Base-by-base conservation (phyloP, 768 basidiomycete genomes). In the Serendipita sp. region DNA sequence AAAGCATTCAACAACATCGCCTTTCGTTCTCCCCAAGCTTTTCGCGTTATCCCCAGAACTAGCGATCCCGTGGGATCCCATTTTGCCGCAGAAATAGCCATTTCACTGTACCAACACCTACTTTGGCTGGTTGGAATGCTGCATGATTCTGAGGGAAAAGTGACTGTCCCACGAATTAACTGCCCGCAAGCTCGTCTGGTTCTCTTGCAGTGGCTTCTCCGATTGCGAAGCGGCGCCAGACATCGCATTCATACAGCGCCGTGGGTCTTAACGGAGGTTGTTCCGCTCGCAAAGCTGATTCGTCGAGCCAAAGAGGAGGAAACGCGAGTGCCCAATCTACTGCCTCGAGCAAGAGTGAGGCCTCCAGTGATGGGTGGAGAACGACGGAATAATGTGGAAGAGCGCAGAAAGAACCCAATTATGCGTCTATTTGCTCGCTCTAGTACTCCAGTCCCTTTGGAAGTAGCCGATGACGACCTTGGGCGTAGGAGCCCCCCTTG, bases 141-240 rank as follows among this genome's bases (percentile, higher is more conserved):
- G 13, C 76, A 24, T 78, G 18, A 44, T 16, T 4, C 32, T n/a
- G 63, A n/a, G 15, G 63, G 56, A 11, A 60, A 30, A 32, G 16
- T 38, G 30, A 37, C n/a, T n/a, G 11, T 10, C 30, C 56, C 48
- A 2, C 18, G 37, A 10, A 8, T 80, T 1, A 78, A 76, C 67
- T 83, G 83, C 7, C 69, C 82, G 0, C 77, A 81, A 45, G 86
- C 87, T 0, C 78, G 90, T 28, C 72, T 98, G 16, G 77, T 83
- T 11, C 79, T 86, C 3, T 76, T 98, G 18, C 90, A 92, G 71
- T 96, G 95, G 77, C 72, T 96, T 68, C 84, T 93, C 78, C 84
- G 91, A 11, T 77, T 98, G 18, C 81, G 95, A 64, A 92, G 88
- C 0, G 94, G 95, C 71, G 83, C 89, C 0, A 88, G 92, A 68